These are phyloP conservation scores for Pleurotus giganteus DNA, from an alignment of 768 basidiomycete genomes.

Conservation along the genomic window DNA sequence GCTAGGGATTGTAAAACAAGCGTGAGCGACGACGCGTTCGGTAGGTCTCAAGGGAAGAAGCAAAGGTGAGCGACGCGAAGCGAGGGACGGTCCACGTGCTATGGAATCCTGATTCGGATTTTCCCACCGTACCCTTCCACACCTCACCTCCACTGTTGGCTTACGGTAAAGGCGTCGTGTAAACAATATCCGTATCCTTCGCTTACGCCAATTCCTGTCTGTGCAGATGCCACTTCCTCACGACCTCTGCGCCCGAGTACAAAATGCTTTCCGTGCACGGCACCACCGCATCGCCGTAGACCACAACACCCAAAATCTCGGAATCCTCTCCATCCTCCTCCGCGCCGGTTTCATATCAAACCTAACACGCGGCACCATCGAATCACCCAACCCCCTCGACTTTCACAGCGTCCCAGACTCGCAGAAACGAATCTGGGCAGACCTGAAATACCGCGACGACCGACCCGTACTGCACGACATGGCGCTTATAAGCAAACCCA, in stretches of 20 bases:
- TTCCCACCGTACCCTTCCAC: no score
- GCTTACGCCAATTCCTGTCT: no score
- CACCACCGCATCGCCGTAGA: conserved; percentile 74
- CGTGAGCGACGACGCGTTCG: no score
- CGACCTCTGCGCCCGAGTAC: conserved; percentile 85
- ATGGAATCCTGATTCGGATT: no score
- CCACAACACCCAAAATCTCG: conserved; percentile 88
- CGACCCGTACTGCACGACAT: conserved; percentile 78
- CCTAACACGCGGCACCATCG: conserved; percentile 75
- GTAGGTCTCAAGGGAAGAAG: no score
- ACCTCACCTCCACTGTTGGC: no score
- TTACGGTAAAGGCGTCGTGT: no score
- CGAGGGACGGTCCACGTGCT: no score
- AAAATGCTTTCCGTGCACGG: conserved; percentile 90
- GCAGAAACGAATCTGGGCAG: conserved; percentile 86
- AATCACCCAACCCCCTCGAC: conserved; percentile 57
- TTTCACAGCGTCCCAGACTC: conserved; percentile 62
- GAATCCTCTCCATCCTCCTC: conserved; percentile 89
- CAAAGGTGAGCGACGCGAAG: no score
- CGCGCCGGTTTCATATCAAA: conserved; percentile 85
- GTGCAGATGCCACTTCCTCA: conserved; percentile 64
- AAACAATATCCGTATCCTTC: no score
- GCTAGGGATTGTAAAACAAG: no score
- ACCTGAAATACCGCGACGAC: conserved; percentile 92
- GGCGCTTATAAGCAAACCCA: conserved; percentile 82